Evolutionary conservation across 192 early-diverging fungal species (phyloP).

Genomic region (Coemansia umbellata): DNA sequence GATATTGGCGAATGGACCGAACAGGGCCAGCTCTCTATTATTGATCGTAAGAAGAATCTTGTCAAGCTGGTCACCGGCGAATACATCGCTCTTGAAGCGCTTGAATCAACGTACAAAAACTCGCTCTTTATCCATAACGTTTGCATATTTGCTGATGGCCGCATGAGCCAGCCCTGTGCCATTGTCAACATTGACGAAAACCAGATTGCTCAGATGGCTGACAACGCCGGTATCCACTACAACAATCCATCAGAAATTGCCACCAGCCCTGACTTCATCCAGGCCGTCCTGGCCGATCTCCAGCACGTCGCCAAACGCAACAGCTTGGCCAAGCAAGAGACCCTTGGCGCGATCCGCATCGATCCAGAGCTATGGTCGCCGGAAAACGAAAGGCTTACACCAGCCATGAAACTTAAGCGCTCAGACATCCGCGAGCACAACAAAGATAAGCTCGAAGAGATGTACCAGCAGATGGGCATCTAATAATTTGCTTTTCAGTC

Average conservation of each 20-base stretch:
- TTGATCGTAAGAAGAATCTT: conserved; percentile 95
- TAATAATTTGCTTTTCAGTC: not conserved
- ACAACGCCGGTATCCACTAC: conserved; percentile 26
- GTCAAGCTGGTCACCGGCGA: conserved; percentile 90
- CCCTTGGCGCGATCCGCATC: conserved; percentile 64
- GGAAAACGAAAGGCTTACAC: conserved; percentile 77
- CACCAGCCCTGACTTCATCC: conserved; percentile 17
- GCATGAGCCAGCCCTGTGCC: conserved; percentile 71
- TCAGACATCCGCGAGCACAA: conserved; percentile 70
- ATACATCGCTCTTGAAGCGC: conserved; percentile 91
- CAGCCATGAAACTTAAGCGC: conserved; percentile 91
- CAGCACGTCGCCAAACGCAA: conserved; percentile 61
- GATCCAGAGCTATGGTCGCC: conserved; percentile 83
- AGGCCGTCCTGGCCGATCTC: conserved; percentile 24
- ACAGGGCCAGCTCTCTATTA: conserved; percentile 80
- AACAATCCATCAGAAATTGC: conserved; percentile 34
- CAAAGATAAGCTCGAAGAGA: conserved; percentile 39
- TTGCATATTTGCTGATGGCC: conserved; percentile 72
- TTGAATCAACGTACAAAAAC: conserved; percentile 90
- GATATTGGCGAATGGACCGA: conserved; percentile 87
- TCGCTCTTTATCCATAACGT: conserved; percentile 75
- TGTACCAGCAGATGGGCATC: conserved; percentile 25
- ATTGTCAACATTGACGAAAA: conserved; percentile 63
- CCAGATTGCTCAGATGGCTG: conserved; percentile 49
- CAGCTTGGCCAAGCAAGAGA: conserved; percentile 72